These are phyloP conservation scores for Mimosa bimucronata DNA, from an alignment of 306 rosid genomes.

Conservation along the genomic window DNA sequence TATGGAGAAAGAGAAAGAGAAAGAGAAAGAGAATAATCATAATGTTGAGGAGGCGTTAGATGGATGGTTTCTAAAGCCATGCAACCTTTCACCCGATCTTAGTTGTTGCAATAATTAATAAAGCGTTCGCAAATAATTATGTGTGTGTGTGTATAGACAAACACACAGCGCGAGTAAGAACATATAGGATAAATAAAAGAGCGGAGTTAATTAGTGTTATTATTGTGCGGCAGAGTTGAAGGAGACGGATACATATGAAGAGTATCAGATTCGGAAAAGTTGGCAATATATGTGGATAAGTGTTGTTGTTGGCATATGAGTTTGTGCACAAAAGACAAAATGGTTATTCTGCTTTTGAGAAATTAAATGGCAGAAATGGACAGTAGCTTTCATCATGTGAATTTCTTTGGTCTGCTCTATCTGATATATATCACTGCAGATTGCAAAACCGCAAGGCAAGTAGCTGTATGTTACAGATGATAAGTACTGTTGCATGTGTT, in stretches of 20 bases:
- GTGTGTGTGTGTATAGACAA: not conserved
- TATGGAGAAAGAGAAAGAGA: not conserved
- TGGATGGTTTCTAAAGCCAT: conserved; percentile 67
- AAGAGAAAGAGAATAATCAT: not conserved
- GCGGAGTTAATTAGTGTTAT: not conserved
- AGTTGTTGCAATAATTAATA: conserved; percentile 46
- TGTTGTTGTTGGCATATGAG: conserved; percentile 39
- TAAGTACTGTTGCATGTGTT: conserved; percentile 26
- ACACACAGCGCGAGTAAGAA: not conserved
- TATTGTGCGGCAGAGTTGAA: not conserved
- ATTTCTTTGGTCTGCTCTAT: conserved; percentile 16
- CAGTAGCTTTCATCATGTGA: conserved; percentile 70
- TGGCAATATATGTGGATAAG: conserved; percentile 34
- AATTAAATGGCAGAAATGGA: conserved; percentile 16
- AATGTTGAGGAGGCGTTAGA: conserved; percentile 10
- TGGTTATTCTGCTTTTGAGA: conserved; percentile 47
- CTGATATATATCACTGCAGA: not conserved
- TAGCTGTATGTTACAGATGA: not conserved
- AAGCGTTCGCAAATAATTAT: conserved; percentile 32
- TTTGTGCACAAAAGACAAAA: conserved; percentile 79
- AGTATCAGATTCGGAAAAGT: conserved; percentile 63
- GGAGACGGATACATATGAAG: not conserved
- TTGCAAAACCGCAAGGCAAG: not conserved
- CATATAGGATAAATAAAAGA: not conserved
- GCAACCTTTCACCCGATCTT: conserved; percentile 80